phyloP scores from a whole-genome alignment of 352 stramenopile genomes.

The Pythium apleroticum region DNA sequence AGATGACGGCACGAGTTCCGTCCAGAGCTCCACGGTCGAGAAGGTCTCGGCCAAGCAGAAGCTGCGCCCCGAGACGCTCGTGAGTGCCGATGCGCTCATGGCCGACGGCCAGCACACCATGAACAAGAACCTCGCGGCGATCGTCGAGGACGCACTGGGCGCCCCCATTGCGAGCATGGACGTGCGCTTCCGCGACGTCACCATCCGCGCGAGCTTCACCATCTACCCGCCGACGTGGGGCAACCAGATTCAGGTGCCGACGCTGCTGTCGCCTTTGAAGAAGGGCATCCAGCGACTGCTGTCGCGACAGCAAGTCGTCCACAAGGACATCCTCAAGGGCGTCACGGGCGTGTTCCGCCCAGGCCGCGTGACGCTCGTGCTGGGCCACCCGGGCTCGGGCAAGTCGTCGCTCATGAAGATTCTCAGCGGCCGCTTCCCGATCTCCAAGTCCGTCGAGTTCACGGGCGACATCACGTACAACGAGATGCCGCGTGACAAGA shows the following conservation, averaged over 20 bases:
- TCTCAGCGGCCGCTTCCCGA: slow-evolving; percentile 49
- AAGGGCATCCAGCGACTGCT: slow-evolving; percentile 26
- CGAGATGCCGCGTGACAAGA: slow-evolving; percentile 29
- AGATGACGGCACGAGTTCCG: slow-evolving; percentile 2
- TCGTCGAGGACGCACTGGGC: slow-evolving; percentile 40
- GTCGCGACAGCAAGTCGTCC: slow-evolving; percentile 28
- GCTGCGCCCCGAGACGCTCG: slow-evolving; percentile 35
- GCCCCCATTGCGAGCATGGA: slow-evolving; percentile 49
- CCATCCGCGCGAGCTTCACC: slow-evolving; percentile 35
- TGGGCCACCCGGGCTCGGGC: slow-evolving; percentile 43
- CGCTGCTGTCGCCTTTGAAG: slow-evolving; percentile 36
- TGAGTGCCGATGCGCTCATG: slow-evolving; percentile 47
- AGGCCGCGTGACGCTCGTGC: slow-evolving; percentile 53
- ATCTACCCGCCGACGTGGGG: slow-evolving; percentile 10
- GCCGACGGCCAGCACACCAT: slow-evolving; percentile 47
- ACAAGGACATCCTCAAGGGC: slow-evolving; percentile 51
- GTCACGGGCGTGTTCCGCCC: slow-evolving; percentile 47
- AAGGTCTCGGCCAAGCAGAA: slow-evolving; percentile 4
- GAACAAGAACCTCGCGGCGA: slow-evolving; percentile 44
- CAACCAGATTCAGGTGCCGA: slow-evolving; percentile 33
- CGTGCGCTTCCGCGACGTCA: slow-evolving; percentile 51
- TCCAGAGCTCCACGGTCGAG: slow-evolving; percentile 7
- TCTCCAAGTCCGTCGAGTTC: slow-evolving; percentile 43
- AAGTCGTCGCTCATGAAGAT: slow-evolving; percentile 54
- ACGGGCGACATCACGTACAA: slow-evolving; percentile 51